Evolutionary conservation across 345 rosid species (phyloP), one percentile per base, ranked within the genome.

Genomic region (Combretum micranthum): DNA sequence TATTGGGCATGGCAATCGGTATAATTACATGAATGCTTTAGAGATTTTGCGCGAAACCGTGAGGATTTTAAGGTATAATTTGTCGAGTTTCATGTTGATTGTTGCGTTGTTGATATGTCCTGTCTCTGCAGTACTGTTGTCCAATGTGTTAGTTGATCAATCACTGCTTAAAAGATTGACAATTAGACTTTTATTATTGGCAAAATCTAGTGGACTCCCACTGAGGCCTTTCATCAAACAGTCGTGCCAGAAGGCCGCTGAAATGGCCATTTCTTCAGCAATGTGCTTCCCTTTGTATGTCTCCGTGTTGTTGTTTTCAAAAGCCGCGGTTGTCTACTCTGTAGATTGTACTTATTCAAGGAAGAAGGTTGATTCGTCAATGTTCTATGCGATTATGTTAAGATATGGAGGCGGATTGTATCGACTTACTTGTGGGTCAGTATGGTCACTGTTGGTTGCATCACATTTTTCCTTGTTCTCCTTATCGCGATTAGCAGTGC

Each of bases 21-120:
- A 81, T 59, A 84, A 69, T 64, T 75, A 95, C 39, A 77, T 79
- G 93, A 86, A 75, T 50, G 96, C 96, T 3, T 60, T 84, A 59
- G 96, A 88, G 80, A 92, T 92, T 69, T 64, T 92, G 70, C 80
- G 93, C 59, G 96, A 92, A 76, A 83, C 96, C 11, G 81, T 86
- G 42, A 71, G 95, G 57, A 86, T 92, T 53, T 88, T 92, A 17
- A 87, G 95, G 44, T 88, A 69, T 39, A 92, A 88, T 68, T 69
- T 73, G 1, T 64, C 67, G 2, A 76, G 80, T 45, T 92, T 92
- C 81, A 65, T 84, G 84, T 43, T 73, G 46, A 83, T 80, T 62
- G 74, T 80, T 3, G 65, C 82, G 4, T 46, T 84, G 66, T 69
- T 88, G 22, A 82, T 92, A 64, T 88, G 96, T 53, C 98, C 98